Conservation (phyloP, 768 basidiomycete genomes). For the Boletellus sp. region DNA sequence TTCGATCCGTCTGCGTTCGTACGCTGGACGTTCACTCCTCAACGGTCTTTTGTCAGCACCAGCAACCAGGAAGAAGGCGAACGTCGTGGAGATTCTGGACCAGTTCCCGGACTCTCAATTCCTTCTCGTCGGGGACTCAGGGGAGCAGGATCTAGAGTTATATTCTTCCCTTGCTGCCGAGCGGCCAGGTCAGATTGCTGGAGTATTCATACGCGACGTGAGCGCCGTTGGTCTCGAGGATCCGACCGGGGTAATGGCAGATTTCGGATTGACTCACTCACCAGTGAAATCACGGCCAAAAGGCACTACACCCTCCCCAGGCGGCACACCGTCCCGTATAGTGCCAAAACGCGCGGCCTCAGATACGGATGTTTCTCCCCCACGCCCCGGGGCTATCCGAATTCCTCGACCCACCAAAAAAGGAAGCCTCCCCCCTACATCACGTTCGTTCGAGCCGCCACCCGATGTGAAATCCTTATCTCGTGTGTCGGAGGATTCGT, state of each 20-base stretch:
- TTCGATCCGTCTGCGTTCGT: conserved; percentile 80
- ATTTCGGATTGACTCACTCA: neutral
- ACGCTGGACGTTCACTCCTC: conserved; percentile 79
- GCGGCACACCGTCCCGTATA: neutral
- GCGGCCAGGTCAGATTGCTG: conserved; percentile 65
- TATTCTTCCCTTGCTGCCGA: conserved; percentile 75
- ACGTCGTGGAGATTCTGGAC: conserved; percentile 74
- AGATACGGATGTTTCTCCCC: conserved; percentile 15
- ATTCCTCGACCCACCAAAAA: conserved; percentile 14
- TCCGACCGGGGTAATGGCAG: conserved; percentile 49
- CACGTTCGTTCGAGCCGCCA: conserved; percentile 9
- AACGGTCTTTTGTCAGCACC: conserved; percentile 79
- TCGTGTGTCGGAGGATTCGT: conserved; percentile 26
- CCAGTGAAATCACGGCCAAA: conserved; percentile 7
- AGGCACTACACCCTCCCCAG: conserved; percentile 5
- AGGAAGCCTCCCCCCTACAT: conserved; percentile 11
- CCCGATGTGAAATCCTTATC: conserved; percentile 9
- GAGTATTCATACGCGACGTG: conserved; percentile 82
- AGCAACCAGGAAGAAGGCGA: conserved; percentile 76
- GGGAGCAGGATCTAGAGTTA: conserved; percentile 93
- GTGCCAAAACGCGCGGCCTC: conserved; percentile 19
- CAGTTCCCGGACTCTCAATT: conserved; percentile 73
- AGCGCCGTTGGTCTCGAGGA: conserved; percentile 47
- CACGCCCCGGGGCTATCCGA: conserved; percentile 5
- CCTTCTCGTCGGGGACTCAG: conserved; percentile 86